Evolutionary conservation across 2,329 filamentous ascomycete species (phyloP), one percentile per base, ranked within the genome.

Genomic region (Tolypocladium capitatum): DNA sequence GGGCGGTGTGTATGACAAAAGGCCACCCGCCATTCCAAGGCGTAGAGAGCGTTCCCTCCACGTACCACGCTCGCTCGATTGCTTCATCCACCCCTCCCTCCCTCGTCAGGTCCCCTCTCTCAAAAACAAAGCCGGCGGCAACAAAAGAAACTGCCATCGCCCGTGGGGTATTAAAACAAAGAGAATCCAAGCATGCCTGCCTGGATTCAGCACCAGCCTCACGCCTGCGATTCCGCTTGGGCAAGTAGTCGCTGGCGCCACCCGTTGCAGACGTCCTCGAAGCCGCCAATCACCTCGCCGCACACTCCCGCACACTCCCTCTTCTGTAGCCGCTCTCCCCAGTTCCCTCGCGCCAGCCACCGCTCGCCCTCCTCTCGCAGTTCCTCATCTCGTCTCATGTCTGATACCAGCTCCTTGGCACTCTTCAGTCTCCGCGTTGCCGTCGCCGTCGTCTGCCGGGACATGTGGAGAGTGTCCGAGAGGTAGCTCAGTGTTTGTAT

Each of bases 391-490:
- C 80, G 78, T 53, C 83, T 78, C 71, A 96, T 83, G 57, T 96
- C 91, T 2, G 82, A 79, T 1, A 97, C 83, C 51, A 94, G 79
- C 61, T 94, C 90, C 56, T 84, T 86, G 7, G 87, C 89, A 33
- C 81, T 86, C 55, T 84, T 83, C 46, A 98, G 70, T 41, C 88
- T 78, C 48, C 92, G 75, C 2, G 84, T 82, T 2, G 91, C 92
- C 10, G 84, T 84, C 3, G 81, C 84, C 0, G 87, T 92, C 1
- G 86, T 85, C 65, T 97, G 91, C 13, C 88, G 82, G 31, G 85
- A 89, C 83, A 97, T 95, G 65, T 97, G 91, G 32, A 98, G 73
- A 4, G 87, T 90, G 63, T 98, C 92, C 7, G 86, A 88, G 5
- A 98, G 73, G 55, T 88, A 84, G 56, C 87, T 88, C 43, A 98